Percentiles rank a stretch among this genome's conserved stretches.
These are phyloP conservation scores for Verbascum thapsus DNA, from an alignment of 257 asterid genomes.

Conservation along the genomic window DNA sequence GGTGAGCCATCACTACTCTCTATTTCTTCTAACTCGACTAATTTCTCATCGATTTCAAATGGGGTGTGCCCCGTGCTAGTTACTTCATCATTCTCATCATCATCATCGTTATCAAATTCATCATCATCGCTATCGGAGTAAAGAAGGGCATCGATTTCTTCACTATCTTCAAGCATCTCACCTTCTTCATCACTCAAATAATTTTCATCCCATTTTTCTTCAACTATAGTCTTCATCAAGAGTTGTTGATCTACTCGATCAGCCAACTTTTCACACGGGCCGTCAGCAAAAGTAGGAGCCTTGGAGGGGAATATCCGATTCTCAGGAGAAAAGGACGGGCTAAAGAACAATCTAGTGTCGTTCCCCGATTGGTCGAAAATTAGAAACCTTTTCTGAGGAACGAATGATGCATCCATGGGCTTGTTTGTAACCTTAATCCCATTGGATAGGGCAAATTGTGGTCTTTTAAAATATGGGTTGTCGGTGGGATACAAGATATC, in stretches of 20 bases:
- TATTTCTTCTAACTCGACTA: constrained; percentile 37
- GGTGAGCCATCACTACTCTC: constrained; percentile 44
- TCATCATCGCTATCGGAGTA: constrained; percentile 52
- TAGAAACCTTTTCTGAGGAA: constrained; percentile 46
- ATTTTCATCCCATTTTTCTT: constrained; percentile 40
- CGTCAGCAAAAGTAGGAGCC: constrained; percentile 27
- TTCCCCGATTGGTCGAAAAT: constrained; percentile 61
- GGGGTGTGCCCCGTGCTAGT: constrained; percentile 57
- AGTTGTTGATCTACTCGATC: constrained; percentile 27
- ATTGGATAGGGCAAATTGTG: constrained; percentile 18
- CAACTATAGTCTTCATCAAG: constrained; percentile 32
- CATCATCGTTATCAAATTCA: constrained; percentile 34
- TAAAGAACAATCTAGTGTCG: constrained; percentile 48
- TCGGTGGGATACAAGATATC: constrained; percentile 26
- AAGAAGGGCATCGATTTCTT: constrained; percentile 62
- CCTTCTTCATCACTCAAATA: constrained; percentile 41
- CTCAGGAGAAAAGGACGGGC: constrained; percentile 33
- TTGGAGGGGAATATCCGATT: constrained; percentile 29
- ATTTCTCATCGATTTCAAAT: constrained; percentile 24
- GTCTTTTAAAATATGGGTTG: constrained; percentile 21
- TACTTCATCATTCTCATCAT: constrained; percentile 56
- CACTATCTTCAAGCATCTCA: constrained; percentile 54
- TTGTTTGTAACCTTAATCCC: constrained; percentile 34
- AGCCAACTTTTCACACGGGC: constrained; percentile 28
- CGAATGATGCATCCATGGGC: constrained; percentile 29